Percentiles rank a stretch among this genome's conserved stretches.
Evolutionary conservation across 192 early-diverging fungal genomes (phyloP).

Genomic region (Backusella macrospora): DNA sequence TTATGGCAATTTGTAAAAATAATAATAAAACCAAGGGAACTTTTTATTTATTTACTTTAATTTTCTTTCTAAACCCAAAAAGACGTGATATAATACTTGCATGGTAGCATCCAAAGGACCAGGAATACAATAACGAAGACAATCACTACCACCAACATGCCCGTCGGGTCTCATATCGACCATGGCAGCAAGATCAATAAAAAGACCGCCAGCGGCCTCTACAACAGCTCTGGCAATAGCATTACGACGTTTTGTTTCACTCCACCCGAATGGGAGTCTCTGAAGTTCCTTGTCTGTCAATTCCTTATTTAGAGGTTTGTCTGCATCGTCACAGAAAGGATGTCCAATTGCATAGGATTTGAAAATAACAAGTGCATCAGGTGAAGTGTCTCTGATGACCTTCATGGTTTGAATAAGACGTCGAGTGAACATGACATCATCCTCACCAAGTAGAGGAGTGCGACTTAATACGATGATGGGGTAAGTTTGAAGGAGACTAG

Average conservation of each 20-base stretch:
- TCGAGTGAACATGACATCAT: conserved; percentile 44
- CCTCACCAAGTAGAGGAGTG: conserved; percentile 31
- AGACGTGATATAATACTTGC: conserved; percentile 39
- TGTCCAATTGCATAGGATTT: conserved; percentile 51
- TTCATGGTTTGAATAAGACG: conserved; percentile 38
- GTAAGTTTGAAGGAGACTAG: conserved; percentile 35
- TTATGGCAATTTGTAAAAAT: neutral
- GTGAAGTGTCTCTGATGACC: conserved; percentile 38
- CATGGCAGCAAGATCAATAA: conserved; percentile 49
- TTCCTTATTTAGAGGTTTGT: conserved; percentile 37
- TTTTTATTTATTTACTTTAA: neutral
- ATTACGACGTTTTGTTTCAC: conserved; percentile 51
- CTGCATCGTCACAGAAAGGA: conserved; percentile 48
- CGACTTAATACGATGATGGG: conserved; percentile 52
- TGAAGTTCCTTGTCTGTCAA: conserved; percentile 40
- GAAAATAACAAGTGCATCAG: conserved; percentile 53
- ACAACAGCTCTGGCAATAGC: conserved; percentile 51
- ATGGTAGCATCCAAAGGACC: conserved; percentile 57
- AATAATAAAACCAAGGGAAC: neutral
- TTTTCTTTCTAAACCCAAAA: conserved; percentile 21
- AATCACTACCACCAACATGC: conserved; percentile 58
- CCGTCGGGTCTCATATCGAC: conserved; percentile 51
- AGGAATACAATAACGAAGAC: conserved; percentile 58
- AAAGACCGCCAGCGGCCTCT: conserved; percentile 55
- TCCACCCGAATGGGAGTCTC: conserved; percentile 41